phyloP scores from a whole-genome alignment of 1,139 yeast genomes.

The Scheffersomyces lignicola region DNA sequence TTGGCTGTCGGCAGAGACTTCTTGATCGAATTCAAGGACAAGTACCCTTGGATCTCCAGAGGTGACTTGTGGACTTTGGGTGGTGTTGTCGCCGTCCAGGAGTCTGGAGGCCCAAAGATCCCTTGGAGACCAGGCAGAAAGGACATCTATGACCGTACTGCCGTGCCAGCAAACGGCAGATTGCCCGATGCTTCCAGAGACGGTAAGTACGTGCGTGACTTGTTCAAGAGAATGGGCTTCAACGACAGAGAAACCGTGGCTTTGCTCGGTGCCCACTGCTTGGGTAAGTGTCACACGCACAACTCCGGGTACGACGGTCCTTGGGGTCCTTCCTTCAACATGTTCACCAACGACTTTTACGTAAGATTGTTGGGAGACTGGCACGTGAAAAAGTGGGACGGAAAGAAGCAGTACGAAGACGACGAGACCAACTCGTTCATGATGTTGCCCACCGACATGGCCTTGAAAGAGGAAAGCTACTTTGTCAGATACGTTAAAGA shows the following conservation, averaged over 20 bases:
- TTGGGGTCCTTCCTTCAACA: slow-evolving; percentile 89
- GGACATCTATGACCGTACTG: slow-evolving; percentile 17
- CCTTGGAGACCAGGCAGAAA: slow-evolving; percentile 84
- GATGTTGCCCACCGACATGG: slow-evolving; percentile 90
- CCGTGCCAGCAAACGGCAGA: slow-evolving; percentile 67
- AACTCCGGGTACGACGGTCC: slow-evolving; percentile 87
- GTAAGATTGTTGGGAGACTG: slow-evolving; percentile 74
- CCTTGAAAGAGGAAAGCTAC: slow-evolving; percentile 63
- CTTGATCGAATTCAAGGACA: slow-evolving; percentile 55
- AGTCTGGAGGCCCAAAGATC: slow-evolving; percentile 81
- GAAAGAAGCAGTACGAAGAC: slow-evolving; percentile 77
- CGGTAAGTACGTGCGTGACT: slow-evolving; percentile 64
- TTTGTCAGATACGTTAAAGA: slow-evolving; percentile 66
- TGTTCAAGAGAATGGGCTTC: slow-evolving; percentile 73
- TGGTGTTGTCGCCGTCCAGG: slow-evolving; percentile 86
- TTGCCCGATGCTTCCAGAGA: slow-evolving; percentile 81
- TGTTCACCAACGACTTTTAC: slow-evolving; percentile 81
- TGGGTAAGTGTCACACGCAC: slow-evolving; percentile 72
- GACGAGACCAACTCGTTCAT: slow-evolving; percentile 70
- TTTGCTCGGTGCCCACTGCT: slow-evolving; percentile 83
- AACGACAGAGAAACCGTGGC: slow-evolving; percentile 84
- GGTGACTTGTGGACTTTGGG: slow-evolving; percentile 90
- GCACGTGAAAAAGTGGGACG: slow-evolving; percentile 73
- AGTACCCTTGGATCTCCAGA: slow-evolving; percentile 76
- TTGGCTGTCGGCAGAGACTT: slow-evolving; percentile 66